These are phyloP conservation scores for Aspergillus sclerotiicarbonarius DNA, from an alignment of 495 filamentous ascomycete genomes.

Conservation along the genomic window DNA sequence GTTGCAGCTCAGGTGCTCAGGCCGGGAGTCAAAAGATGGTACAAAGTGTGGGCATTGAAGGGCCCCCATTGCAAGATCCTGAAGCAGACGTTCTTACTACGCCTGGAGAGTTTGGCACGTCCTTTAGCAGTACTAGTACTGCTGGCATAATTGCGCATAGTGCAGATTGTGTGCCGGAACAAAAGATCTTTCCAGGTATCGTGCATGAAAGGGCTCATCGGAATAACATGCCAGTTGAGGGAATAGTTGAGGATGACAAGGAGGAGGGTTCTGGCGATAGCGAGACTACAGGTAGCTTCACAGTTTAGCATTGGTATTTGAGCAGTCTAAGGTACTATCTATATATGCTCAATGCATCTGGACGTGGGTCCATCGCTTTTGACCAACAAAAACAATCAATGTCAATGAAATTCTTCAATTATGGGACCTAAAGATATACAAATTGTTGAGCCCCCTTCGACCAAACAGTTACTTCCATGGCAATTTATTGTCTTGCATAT, in stretches of 20 bases:
- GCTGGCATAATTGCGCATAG: conserved; percentile 28
- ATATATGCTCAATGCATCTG: too few species aligned
- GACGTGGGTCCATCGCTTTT: too few species aligned
- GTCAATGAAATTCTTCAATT: too few species aligned
- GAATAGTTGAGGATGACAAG: neutral
- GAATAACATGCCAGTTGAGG: conserved; percentile 36
- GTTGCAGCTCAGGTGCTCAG: neutral
- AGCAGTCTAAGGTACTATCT: too few species aligned
- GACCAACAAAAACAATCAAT: too few species aligned
- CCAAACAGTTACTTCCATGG: too few species aligned
- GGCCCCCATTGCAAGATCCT: neutral
- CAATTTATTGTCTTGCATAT: too few species aligned
- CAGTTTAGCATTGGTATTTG: too few species aligned
- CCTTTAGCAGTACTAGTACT: conserved; percentile 16
- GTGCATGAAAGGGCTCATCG: conserved; percentile 58
- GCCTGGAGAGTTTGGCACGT: conserved; percentile 14
- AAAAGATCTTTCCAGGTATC: conserved; percentile 70
- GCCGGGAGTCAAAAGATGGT: neutral
- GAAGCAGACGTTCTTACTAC: conserved; percentile 7
- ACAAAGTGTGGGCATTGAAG: neutral
- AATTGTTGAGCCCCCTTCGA: too few species aligned
- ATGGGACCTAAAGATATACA: too few species aligned
- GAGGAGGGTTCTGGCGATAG: conserved; percentile 2
- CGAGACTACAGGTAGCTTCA: neutral
- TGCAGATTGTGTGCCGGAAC: conserved; percentile 56